Percentiles rank a stretch among this genome's conserved stretches.
phyloP scores from a whole-genome alignment of 2,329 filamentous ascomycete genomes.

The Cryoendolithus antarcticus region DNA sequence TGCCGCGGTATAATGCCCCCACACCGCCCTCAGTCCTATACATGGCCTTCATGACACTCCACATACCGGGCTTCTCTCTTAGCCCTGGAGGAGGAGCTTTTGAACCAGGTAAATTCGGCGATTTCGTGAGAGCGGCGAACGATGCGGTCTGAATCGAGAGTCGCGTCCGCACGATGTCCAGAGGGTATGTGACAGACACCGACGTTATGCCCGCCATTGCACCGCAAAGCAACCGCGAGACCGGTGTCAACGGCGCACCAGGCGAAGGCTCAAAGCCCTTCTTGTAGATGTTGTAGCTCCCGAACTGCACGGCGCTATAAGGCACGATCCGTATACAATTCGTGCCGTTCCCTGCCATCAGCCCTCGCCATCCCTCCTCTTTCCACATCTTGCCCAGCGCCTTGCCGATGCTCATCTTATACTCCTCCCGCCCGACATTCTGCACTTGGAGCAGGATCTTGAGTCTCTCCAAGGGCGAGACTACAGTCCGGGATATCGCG shows the following conservation, averaged over 20 bases:
- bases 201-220: slow-evolving; percentile 90
- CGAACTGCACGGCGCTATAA: slow-evolving; percentile 96
- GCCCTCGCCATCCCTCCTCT: slow-evolving; percentile 92
- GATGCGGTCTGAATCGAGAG: slow-evolving; percentile 96
- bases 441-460: slow-evolving; percentile 98
- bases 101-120: slow-evolving; percentile 9
- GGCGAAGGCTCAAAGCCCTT: slow-evolving; percentile 67
- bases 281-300: slow-evolving; percentile 96
- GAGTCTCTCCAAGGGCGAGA: slow-evolving; percentile 86
- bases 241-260: slow-evolving; percentile 58
- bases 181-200: slow-evolving; percentile 85
- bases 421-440: slow-evolving; percentile 78
- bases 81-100: slow-evolving; percentile 31
- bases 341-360: slow-evolving; percentile 95
- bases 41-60: slow-evolving; percentile 67
- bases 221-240: slow-evolving; percentile 75
- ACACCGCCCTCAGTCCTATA: slow-evolving; percentile 85
- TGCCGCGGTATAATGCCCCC: slow-evolving; percentile 79
- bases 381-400: slow-evolving; percentile 90
- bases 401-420: slow-evolving; percentile 82
- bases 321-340: slow-evolving; percentile 98
- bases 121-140: slow-evolving; percentile 61
- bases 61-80: slow-evolving; percentile 76
- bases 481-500: slow-evolving; percentile 93
- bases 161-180: slow-evolving; percentile 92